These are phyloP conservation scores for Avena sativa DNA, from an alignment of 176 grass and related monocot genomes.

Conservation along the genomic window DNA sequence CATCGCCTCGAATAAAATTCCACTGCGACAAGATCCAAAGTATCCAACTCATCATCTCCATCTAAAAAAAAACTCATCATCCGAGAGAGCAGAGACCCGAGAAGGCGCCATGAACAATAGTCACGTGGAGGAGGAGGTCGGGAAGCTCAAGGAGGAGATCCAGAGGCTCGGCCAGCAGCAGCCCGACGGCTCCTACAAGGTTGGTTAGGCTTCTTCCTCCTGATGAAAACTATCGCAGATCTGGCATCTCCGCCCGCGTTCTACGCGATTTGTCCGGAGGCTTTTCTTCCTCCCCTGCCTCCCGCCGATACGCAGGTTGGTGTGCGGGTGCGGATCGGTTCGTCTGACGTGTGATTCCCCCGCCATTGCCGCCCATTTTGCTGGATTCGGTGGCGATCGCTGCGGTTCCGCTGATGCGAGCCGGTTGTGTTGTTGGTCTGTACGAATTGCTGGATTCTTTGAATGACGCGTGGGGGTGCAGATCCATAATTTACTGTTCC, in stretches of 20 bases:
- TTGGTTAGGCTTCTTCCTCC: slow-evolving; percentile 45
- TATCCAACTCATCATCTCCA: neutral
- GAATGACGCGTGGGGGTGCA: neutral
- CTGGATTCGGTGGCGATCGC: neutral
- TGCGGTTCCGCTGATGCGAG: neutral
- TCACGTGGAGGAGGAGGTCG: slow-evolving; percentile 90
- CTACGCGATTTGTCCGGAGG: neutral
- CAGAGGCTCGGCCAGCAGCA: slow-evolving; percentile 81
- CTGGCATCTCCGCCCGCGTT: neutral
- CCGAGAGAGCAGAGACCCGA: neutral
- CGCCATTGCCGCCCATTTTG: neutral
- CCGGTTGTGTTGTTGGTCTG: neutral
- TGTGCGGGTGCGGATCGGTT: neutral
- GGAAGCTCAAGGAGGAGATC: slow-evolving; percentile 90
- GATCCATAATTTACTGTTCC: neutral
- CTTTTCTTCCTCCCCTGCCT: neutral
- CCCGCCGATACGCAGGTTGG: neutral
- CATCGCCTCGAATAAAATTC: neutral
- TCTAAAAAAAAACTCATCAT: neutral
- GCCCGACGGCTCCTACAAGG: slow-evolving; percentile 89
- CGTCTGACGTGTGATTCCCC: neutral
- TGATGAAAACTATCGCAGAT: neutral
- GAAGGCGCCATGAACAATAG: slow-evolving; percentile 61
- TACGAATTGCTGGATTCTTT: neutral
- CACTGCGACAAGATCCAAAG: slow-evolving; percentile 35